phyloP scores from a whole-genome alignment of 164 flowering plant genomes.

The Amborella trichopoda region DNA sequence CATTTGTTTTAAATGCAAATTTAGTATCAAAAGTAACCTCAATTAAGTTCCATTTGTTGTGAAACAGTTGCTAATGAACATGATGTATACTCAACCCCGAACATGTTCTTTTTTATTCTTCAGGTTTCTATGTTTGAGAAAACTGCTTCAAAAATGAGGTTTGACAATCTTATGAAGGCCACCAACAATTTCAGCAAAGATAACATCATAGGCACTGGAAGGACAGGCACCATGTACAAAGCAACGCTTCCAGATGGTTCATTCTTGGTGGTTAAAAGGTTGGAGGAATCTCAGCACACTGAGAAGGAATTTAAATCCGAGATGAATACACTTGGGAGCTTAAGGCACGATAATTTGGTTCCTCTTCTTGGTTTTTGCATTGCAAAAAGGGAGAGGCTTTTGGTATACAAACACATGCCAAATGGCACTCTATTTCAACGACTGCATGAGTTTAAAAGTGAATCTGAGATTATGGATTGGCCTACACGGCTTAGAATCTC shows the following conservation, averaged over 20 bases:
- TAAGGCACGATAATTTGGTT: constrained; percentile 15
- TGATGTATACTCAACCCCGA: too few relatives aligned
- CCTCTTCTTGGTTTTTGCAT: constrained; percentile 23
- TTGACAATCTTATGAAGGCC: constrained; percentile 15
- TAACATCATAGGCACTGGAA: constrained; percentile 12
- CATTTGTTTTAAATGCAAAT: too few relatives aligned
- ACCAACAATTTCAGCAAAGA: constrained; percentile 13
- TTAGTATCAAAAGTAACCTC: too few relatives aligned
- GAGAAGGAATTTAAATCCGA: constrained; percentile 15
- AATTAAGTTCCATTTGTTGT: too few relatives aligned
- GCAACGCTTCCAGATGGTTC: constrained; percentile 16
- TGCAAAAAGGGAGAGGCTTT: constrained; percentile 20
- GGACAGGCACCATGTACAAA: constrained; percentile 16
- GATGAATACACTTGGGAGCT: constrained; percentile 12
- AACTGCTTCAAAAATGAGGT: constrained; percentile 8
- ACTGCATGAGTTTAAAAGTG: constrained; percentile 8
- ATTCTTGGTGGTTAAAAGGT: constrained; percentile 11
- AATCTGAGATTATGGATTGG: constrained; percentile 11
- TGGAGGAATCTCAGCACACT: constrained; percentile 12
- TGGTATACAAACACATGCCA: constrained; percentile 23
- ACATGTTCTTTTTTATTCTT: too few relatives aligned
- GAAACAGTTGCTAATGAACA: too few relatives aligned
- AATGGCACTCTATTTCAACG: constrained; percentile 20
- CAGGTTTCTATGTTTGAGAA: constrained; percentile 37
- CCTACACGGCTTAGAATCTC: constrained; percentile 10